Evolutionary conservation across 768 basidiomycete genomes (phyloP), one percentile per base, ranked within the genome.

Genomic region (Amanita pseudoporphyria): DNA sequence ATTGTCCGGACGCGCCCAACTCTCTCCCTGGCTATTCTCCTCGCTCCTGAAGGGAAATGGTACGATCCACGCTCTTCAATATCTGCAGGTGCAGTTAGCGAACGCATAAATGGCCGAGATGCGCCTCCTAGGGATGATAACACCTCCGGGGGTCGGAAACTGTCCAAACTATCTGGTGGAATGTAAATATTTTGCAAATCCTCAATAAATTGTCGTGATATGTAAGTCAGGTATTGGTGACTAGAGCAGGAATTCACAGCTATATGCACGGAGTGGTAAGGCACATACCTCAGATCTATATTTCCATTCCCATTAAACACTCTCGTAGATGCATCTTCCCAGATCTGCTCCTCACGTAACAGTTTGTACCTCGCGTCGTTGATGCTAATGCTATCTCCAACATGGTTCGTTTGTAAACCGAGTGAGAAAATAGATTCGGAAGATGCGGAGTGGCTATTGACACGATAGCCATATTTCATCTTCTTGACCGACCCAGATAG

Each of bases 211-310:
- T 68, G 64, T 6, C 69, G 37, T 0, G 82, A 77, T 2, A 87
- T 81, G 14, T 54, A 61, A 5, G 72, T 72, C 19, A 84, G 60
- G 36, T 67, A 56, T 9, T 57, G 56, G 33, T 66, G 62, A 16
- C 76, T 77, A 42, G 31, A 37, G n/a, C 52, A 36, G 43, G 38
- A 52, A 36, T 37, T 26, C 24, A 28, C 52, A 51, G 53, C 33
- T 37, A 43, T 50, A 43, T 42, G 24, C 26, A 16, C 22, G 10
- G 7, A 18, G 22, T 37, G 48, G 49, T 32, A 45, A 7, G 43
- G 35, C 31, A 24, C 69, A 41, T 60, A 82, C 84, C 69, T 71
- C n/a, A 86, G 65, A 45, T 75, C 67, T 47, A 85, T 72, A 41
- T 65, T 64, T 7, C 78, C 75, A 45, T 71, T 62, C 3, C 70